Base-by-base conservation (phyloP, 208 protist genomes). In the Leishmania martiniquensis region DNA sequence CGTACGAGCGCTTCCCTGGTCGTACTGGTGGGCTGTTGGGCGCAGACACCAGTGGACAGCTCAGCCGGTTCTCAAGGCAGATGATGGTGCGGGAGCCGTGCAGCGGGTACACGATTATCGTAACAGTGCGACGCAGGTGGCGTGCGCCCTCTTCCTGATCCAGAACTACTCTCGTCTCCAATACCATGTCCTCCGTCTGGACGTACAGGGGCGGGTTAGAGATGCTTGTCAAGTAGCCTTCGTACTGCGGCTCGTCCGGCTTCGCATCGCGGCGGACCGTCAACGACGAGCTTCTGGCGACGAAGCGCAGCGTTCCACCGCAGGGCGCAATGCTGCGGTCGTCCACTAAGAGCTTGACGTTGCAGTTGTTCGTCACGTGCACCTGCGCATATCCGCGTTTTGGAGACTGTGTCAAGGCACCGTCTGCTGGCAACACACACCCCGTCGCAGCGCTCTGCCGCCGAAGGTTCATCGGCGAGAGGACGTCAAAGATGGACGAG, bases 41-140 rank as follows among this genome's bases (percentile, higher is more conserved):
- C 49, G 62, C 81, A 0, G 78, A 67, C n/a, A 66, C 60, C 15
- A 97, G 72, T 51, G 80, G 52, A 59, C 78, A 87, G 59, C 84
- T 82, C 57, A 94, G 72, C 4, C 87, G 85, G 78, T 97, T 97
- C 81, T 94, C 87, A 2, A 95, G n/a, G 73, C 88, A 95, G 69
- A 97, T 90, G 55, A 97, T 85, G 39, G 88, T 87, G 67, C 77
- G 75, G 34, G 83, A 89, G 22, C 22, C 15, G 76, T 97, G 93
- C 54, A 97, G 82, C 6, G 93, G 93, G 66, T 88, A 91, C 25
- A 89, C 85, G n/a, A 63, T 83, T 47, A 97, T 84, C 10, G 71
- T 76, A 37, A 97, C 85, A 17, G 85, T 80, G 65, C 93, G 89
- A 32, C 82, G 81, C 69, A 95, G 76, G 34, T 77, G 78, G n/a